phyloP scores from a whole-genome alignment of 1,284 basidiomycete species.

The Heterobasidion occidentale region DNA sequence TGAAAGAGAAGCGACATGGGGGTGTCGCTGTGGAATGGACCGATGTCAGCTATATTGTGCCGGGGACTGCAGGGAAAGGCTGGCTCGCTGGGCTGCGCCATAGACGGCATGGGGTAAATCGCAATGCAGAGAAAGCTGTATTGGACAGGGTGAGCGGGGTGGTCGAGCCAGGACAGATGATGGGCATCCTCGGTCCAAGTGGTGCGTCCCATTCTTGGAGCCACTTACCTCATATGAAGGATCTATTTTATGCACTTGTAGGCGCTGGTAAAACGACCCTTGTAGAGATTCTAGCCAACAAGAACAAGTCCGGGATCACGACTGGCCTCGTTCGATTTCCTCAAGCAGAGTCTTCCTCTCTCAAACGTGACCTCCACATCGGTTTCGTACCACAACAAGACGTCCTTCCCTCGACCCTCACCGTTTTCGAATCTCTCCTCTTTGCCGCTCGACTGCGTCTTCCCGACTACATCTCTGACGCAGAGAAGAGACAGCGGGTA shows the following conservation, averaged over 20 bases:
- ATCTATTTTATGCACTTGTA: constrained; percentile 12
- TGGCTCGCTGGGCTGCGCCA: not conserved
- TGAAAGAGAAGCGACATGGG: constrained; percentile 22
- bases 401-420: constrained; percentile 70
- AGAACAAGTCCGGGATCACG: constrained; percentile 62
- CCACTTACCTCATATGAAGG: not conserved
- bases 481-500: constrained; percentile 63
- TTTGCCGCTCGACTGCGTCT: constrained; percentile 82
- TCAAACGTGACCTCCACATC: constrained; percentile 37
- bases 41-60: constrained; percentile 61
- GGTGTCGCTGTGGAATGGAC: constrained; percentile 66
- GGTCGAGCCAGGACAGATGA: constrained; percentile 72
- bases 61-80: constrained; percentile 2
- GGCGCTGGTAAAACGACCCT: constrained; percentile 82
- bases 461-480: constrained; percentile 69
- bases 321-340: constrained; percentile 60
- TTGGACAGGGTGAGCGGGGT: constrained; percentile 63
- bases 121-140: constrained; percentile 53
- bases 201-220: constrained; percentile 31
- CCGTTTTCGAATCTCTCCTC: constrained; percentile 75
- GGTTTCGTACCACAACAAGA: constrained; percentile 87
- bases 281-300: constrained; percentile 78
- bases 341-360: constrained; percentile 15
- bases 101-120: constrained; percentile 11
- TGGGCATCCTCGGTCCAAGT: constrained; percentile 83